A percentile compares a stretch with the other conserved stretches of the same genome.
Evolutionary conservation across 441 rosid species (phyloP).

Genomic region (Jatropha podagrica): DNA sequence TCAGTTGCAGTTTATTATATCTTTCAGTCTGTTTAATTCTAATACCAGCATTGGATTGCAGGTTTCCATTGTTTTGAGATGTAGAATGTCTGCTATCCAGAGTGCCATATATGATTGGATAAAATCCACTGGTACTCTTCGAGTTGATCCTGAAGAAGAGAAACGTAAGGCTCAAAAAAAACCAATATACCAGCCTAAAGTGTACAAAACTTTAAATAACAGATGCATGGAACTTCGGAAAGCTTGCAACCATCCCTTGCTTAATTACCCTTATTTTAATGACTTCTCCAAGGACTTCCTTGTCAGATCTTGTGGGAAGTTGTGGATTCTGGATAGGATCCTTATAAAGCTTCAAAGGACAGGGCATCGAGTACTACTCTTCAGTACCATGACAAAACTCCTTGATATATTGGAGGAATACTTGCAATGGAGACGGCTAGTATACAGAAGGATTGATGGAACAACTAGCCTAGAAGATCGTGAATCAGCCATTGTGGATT

Average conservation of each 20-base stretch:
- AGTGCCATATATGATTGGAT: constrained; percentile 99
- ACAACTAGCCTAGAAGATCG: constrained; percentile 99
- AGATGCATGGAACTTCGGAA: constrained; percentile 99
- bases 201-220: constrained; percentile 76
- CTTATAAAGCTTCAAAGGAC: constrained; percentile 94
- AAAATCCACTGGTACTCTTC: constrained; percentile 94
- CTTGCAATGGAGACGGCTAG: constrained; percentile 90
- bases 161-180: constrained; percentile 69
- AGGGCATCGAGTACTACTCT: constrained; percentile 95
- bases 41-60: constrained; percentile 44
- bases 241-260: constrained; percentile 97
- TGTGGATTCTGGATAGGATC: constrained; percentile 95
- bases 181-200: constrained; percentile 78
- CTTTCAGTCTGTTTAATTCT: constrained; percentile 22
- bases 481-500: constrained; percentile 98
- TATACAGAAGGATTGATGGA: constrained; percentile 98
- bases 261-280: constrained; percentile 87
- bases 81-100: constrained; percentile 98
- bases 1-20: constrained; percentile 10
- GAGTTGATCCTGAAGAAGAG: constrained; percentile 98
- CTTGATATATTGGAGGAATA: constrained; percentile 99
- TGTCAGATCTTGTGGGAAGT: constrained; percentile 93
- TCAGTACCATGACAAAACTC: constrained; percentile 99
- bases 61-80: constrained; percentile 88
- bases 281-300: constrained; percentile 93